Conservation (phyloP, 495 filamentous ascomycete species). For the Xylaria castorea region DNA sequence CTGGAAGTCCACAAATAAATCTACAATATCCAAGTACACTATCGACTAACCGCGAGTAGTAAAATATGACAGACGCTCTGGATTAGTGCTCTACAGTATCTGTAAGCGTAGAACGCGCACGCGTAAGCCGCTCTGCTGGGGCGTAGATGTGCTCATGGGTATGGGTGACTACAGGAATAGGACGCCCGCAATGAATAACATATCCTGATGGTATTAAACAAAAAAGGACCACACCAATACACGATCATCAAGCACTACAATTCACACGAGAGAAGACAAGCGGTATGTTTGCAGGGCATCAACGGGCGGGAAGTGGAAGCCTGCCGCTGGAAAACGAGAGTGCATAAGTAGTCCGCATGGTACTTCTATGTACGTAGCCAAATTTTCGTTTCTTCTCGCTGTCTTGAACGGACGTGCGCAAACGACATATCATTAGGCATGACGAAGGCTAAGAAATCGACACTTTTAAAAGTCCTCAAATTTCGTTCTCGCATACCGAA, state of each 20-base stretch:
- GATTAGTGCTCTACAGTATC: background rate
- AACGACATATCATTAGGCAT: background rate
- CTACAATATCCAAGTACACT: background rate
- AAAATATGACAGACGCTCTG: background rate
- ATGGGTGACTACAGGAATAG: background rate
- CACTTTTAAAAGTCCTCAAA: background rate
- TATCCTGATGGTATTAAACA: background rate
- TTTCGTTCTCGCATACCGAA: slow-evolving; percentile 3
- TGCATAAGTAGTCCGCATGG: slow-evolving; percentile 3
- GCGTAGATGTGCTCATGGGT: background rate
- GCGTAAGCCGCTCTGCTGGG: background rate
- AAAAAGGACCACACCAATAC: background rate
- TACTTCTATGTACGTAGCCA: slow-evolving; percentile 11
- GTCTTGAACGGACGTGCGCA: background rate
- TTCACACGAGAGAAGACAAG: background rate
- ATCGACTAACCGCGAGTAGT: background rate
- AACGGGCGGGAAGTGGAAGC: background rate
- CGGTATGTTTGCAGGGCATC: background rate
- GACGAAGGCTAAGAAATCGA: background rate
- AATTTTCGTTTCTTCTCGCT: background rate
- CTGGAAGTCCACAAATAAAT: background rate
- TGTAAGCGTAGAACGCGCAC: background rate
- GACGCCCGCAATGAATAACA: background rate
- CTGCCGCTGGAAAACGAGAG: slow-evolving; percentile 1
- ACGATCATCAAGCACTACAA: background rate